These are phyloP conservation scores for Phlyctochytrium bullatum DNA, from an alignment of 192 early-diverging fungal species.

Conservation along the genomic window DNA sequence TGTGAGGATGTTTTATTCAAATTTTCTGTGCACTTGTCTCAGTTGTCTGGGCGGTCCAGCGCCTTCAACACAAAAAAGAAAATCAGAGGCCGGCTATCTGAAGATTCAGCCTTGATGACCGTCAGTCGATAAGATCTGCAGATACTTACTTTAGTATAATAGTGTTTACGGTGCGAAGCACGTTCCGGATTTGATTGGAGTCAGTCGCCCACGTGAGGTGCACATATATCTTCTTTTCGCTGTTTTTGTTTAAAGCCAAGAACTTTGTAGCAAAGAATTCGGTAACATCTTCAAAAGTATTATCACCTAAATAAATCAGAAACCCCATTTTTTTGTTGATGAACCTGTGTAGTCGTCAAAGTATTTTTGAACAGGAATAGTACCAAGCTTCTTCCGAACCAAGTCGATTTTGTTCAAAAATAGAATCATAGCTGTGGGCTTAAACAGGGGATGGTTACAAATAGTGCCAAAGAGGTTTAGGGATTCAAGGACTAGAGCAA, in stretches of 20 bases:
- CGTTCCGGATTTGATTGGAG: conserved; percentile 57
- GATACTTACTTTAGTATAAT: conserved; percentile 35
- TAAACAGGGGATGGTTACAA: conserved; percentile 97
- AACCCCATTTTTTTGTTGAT: not conserved
- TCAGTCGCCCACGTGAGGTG: conserved; percentile 67
- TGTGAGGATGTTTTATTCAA: no score
- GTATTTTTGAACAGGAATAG: conserved; percentile 79
- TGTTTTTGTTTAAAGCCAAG: conserved; percentile 46
- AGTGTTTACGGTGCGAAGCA: conserved; percentile 58
- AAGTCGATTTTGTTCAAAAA: conserved; percentile 99
- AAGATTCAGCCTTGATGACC: no score
- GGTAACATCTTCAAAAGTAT: conserved; percentile 46
- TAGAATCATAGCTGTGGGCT: conserved; percentile 95
- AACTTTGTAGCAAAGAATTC: conserved; percentile 49
- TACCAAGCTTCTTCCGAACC: conserved; percentile 85
- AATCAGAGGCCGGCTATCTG: no score
- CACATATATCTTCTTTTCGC: conserved; percentile 56
- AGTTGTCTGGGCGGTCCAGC: no score
- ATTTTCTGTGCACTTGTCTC: no score
- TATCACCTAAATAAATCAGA: conserved; percentile 29
- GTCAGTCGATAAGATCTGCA: no score
- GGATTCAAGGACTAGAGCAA: conserved; percentile 95
- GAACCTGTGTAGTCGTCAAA: conserved; percentile 83
- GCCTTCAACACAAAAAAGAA: no score
- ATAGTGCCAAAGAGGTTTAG: conserved; percentile 96